Evolutionary conservation across 257 asterid genomes (phyloP).

Genomic region (Cynanchum wilfordii): DNA sequence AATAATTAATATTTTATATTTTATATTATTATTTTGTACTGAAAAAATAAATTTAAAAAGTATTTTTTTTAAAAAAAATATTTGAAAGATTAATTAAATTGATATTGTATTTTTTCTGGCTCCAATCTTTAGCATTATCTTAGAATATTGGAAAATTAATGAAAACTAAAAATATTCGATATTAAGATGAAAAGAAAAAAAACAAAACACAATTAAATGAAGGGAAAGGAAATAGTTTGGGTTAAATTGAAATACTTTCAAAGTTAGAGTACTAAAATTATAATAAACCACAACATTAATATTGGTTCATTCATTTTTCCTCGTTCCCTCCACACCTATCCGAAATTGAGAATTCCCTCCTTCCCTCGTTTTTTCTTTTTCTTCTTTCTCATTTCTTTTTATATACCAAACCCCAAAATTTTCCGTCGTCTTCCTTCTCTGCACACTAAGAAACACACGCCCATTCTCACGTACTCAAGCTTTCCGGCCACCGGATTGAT

Average conservation of each 20-base stretch:
- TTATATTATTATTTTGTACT: too few relatives aligned
- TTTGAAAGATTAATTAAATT: too few relatives aligned
- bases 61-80: too few relatives aligned
- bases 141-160: too few relatives aligned
- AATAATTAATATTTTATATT: too few relatives aligned
- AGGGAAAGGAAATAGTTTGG: background rate
- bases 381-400: constrained; percentile 24
- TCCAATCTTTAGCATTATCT: too few relatives aligned
- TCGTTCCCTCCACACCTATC: constrained; percentile 89
- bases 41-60: too few relatives aligned
- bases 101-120: too few relatives aligned
- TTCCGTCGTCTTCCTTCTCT: background rate
- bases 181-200: too few relatives aligned
- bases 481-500: constrained; percentile 14
- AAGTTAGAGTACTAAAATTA: background rate
- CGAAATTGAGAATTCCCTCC: constrained; percentile 96
- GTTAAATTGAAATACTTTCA: background rate
- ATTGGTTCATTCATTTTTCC: constrained; percentile 19
- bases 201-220: background rate
- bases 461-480: constrained; percentile 27
- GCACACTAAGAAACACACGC: constrained; percentile 13
- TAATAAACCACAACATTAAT: background rate
- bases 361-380: constrained; percentile 60
- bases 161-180: too few relatives aligned
- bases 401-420: background rate